These are phyloP conservation scores for Penicillium aurantiogriseum DNA, from an alignment of 2,329 filamentous ascomycete species.

Conservation along the genomic window DNA sequence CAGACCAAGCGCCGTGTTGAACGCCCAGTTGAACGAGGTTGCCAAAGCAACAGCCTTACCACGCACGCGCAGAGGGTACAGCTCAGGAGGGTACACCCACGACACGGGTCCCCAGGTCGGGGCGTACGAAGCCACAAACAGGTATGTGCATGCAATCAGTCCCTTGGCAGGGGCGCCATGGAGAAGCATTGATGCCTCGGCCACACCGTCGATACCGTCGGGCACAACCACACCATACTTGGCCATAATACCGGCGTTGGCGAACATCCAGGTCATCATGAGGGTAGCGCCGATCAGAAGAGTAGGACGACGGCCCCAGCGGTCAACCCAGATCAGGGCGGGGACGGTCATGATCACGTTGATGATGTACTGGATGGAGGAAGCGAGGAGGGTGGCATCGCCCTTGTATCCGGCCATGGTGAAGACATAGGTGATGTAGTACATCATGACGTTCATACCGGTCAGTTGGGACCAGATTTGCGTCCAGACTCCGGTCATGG, in stretches of 20 bases:
- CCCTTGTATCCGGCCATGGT: slow-evolving; percentile 66
- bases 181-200: slow-evolving; percentile 41
- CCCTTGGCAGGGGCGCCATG: slow-evolving; percentile 54
- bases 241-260: slow-evolving; percentile 45
- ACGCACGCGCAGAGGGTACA: slow-evolving; percentile 51
- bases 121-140: slow-evolving; percentile 61
- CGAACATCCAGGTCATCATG: slow-evolving; percentile 55
- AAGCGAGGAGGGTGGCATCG: slow-evolving; percentile 61
- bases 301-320: slow-evolving; percentile 69
- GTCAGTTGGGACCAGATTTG: slow-evolving; percentile 76
- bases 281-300: slow-evolving; percentile 64
- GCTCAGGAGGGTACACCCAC: slow-evolving; percentile 58
- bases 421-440: slow-evolving; percentile 70
- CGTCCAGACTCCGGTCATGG: slow-evolving; percentile 67
- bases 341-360: slow-evolving; percentile 78
- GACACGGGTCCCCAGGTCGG: slow-evolving; percentile 60
- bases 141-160: slow-evolving; percentile 68
- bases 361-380: slow-evolving; percentile 72
- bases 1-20: slow-evolving; percentile 53
- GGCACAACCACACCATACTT: slow-evolving; percentile 40
- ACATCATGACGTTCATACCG: slow-evolving; percentile 76
- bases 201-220: slow-evolving; percentile 36
- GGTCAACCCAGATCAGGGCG: slow-evolving; percentile 71
- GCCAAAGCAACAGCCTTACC: slow-evolving; percentile 60
- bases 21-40: slow-evolving; percentile 62